These are phyloP conservation scores for Hyaloscypha variabilis DNA, from an alignment of 495 filamentous ascomycete genomes.

Conservation along the genomic window DNA sequence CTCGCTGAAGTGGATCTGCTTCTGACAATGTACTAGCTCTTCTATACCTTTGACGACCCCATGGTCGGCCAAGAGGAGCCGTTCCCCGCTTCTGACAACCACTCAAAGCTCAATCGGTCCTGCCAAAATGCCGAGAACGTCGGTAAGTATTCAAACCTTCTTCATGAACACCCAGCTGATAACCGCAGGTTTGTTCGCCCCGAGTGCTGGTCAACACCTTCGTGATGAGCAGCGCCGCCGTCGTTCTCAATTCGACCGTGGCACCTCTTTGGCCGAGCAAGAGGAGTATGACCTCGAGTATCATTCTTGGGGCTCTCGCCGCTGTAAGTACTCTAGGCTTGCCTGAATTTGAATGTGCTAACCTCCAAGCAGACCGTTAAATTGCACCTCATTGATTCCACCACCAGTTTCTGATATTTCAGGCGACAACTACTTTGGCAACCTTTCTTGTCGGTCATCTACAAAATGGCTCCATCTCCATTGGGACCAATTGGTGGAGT, in stretches of 20 bases:
- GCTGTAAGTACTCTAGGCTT: not conserved
- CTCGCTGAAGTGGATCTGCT: not conserved
- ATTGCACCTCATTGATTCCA: not conserved
- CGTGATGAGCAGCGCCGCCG: constrained; percentile 77
- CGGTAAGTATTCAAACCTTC: constrained; percentile 69
- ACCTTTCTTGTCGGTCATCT: constrained; percentile 5
- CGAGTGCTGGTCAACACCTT: constrained; percentile 70
- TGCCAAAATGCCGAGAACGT: constrained; percentile 85
- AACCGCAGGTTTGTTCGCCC: constrained; percentile 71
- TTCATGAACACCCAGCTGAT: no score
- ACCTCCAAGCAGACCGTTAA: not conserved
- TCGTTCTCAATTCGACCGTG: constrained; percentile 76
- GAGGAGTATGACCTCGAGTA: constrained; percentile 58
- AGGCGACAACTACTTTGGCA: not conserved
- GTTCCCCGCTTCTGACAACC: constrained; percentile 80
- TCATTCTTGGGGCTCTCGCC: not conserved
- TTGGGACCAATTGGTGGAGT: not conserved
- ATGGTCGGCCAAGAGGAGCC: constrained; percentile 60
- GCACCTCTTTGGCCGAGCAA: constrained; percentile 56
- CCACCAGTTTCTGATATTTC: not conserved
- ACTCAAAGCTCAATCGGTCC: constrained; percentile 81
- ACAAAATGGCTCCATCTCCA: not conserved
- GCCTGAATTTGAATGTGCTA: not conserved
- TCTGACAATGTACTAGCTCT: constrained; percentile 20
- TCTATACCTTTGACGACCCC: constrained; percentile 24